These are phyloP conservation scores for Penstemon eatonii DNA, from an alignment of 257 asterid species.

Conservation along the genomic window DNA sequence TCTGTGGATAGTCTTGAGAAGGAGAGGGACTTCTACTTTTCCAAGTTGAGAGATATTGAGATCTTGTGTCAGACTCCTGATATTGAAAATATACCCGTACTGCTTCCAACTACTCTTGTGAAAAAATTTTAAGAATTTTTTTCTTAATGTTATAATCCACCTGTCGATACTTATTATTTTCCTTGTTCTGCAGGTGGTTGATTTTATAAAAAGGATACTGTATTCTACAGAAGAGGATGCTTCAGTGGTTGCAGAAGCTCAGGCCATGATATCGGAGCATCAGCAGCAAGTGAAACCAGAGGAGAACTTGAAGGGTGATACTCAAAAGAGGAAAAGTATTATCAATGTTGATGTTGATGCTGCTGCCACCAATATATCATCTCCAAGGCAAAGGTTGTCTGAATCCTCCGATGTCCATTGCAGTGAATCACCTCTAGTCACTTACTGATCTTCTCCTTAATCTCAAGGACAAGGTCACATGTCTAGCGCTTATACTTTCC, in stretches of 20 bases:
- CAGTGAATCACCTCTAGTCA: slow-evolving; percentile 77
- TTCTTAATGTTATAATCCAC: not conserved
- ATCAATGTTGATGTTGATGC: slow-evolving; percentile 71
- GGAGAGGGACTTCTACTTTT: slow-evolving; percentile 93
- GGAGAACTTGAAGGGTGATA: slow-evolving; percentile 48
- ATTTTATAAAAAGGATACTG: slow-evolving; percentile 61
- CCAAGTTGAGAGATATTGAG: slow-evolving; percentile 85
- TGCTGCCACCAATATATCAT: slow-evolving; percentile 69
- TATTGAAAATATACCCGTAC: slow-evolving; percentile 65
- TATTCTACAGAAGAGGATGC: slow-evolving; percentile 75
- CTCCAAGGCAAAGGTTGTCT: slow-evolving; percentile 78
- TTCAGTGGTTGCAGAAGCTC: slow-evolving; percentile 69
- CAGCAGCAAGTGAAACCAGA: slow-evolving; percentile 45
- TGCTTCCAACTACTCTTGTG: not conserved
- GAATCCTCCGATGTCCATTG: slow-evolving; percentile 81
- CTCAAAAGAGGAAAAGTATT: slow-evolving; percentile 82
- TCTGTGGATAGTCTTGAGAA: slow-evolving; percentile 84
- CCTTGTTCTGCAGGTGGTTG: slow-evolving; percentile 52
- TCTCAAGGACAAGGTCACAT: slow-evolving; percentile 1
- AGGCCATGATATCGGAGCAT: slow-evolving; percentile 58
- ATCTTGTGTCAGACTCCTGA: slow-evolving; percentile 76
- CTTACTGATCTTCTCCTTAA: slow-evolving; percentile 42
- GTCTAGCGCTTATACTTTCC: slow-evolving; percentile 2
- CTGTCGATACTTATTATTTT: not conserved
- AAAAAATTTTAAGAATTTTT: not conserved